phyloP scores from a whole-genome alignment of 805 yeast species.

The Metschnikowia kofuensis region DNA sequence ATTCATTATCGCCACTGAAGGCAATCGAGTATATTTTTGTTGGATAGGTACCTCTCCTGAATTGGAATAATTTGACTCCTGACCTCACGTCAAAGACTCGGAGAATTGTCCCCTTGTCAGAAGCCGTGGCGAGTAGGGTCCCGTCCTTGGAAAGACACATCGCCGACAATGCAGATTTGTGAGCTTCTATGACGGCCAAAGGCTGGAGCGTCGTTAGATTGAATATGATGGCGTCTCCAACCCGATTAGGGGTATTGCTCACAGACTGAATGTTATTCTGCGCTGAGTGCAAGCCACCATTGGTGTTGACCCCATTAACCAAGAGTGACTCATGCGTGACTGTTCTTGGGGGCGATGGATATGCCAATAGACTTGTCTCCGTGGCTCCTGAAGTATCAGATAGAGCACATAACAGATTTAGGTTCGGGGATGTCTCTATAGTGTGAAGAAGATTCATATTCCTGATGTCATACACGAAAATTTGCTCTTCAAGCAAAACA shows the following conservation, averaged over 20 bases:
- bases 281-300: constrained; percentile 38
- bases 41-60: constrained; percentile 83
- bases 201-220: constrained; percentile 76
- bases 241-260: constrained; percentile 41
- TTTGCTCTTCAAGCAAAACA: constrained; percentile 42
- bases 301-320: constrained; percentile 39
- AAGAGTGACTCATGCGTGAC: constrained; percentile 41
- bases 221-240: constrained; percentile 75
- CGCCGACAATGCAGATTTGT: constrained; percentile 70
- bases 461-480: constrained; percentile 40
- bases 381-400: constrained; percentile 36
- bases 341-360: constrained; percentile 72
- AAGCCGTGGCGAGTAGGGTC: constrained; percentile 79
- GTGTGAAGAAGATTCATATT: constrained; percentile 43
- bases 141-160: constrained; percentile 75
- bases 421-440: constrained; percentile 42
- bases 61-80: constrained; percentile 64
- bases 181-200: constrained; percentile 80
- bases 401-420: constrained; percentile 57
- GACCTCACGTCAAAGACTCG: constrained; percentile 71
- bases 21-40: constrained; percentile 74
- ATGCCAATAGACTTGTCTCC: constrained; percentile 58
- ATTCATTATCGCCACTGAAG: constrained; percentile 67
- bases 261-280: constrained; percentile 40
- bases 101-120: constrained; percentile 85